Evolutionary conservation across 352 stramenopile species (phyloP), one percentile per base, ranked within the genome.

Genomic region (Phytophthora pseudosyringae): DNA sequence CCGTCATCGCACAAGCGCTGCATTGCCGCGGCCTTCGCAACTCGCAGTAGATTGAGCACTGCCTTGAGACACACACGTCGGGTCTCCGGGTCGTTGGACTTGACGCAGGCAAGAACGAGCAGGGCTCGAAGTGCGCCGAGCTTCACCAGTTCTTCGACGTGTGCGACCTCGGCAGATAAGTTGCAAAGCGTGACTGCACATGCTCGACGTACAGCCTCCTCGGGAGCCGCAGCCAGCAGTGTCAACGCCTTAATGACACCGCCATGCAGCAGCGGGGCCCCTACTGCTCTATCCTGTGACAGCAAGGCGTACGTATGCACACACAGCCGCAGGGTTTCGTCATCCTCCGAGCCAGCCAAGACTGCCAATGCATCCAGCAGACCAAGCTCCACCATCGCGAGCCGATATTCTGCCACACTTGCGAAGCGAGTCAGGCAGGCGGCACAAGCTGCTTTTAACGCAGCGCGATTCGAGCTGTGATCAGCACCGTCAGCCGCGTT

Each of bases 161-260:
- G 97, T 21, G 87, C 83, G 40, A 95, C 88, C 31, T 81, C 79
- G 0, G 97, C 74, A 13, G 95, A 94, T 57, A 99, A 78, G 60
- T 99, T 98, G 65, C 89, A 97, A 3, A 99, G 70, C 9, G 93
- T 96, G 49, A 96, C 92, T 21, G 92, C 93, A 53, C 84, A 93
- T 9, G 79, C 75, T 41, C 84, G 84, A 12, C 84, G 84, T 18
- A 93, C 81, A 1, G 73, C 76, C 48, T 90, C 84, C 54, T 93
- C 84, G 0, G 84, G 84, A n/a, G 84, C 84, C 0, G 81, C 82
- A 5, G 84, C 78, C 1, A 93, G 56, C 32, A 86, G 72, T 28
- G 79, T 83, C 16, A 93, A 75, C n/a, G 84, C 81, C 58, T 93
- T 88, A 56, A 91, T 77, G 38, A 93, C 84, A 0, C 84, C 81